A percentile compares a stretch with the other conserved stretches of the same genome.
Conservation (phyloP, 352 stramenopile species). For the Halophytophthora polymorphica region DNA sequence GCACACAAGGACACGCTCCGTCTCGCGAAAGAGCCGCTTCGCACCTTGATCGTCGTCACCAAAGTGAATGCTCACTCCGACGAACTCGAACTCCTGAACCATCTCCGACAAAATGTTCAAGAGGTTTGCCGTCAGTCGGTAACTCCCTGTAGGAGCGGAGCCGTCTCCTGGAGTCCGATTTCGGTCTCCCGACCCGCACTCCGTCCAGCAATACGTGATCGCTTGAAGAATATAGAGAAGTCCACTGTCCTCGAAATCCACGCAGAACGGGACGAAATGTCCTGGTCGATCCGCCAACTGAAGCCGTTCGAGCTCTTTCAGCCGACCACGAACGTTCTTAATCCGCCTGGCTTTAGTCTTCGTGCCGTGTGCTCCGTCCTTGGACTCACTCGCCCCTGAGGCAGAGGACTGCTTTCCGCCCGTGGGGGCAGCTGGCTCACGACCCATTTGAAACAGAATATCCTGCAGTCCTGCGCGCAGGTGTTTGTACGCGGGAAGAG, state of each 20-base stretch:
- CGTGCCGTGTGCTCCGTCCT: slow-evolving; percentile 4
- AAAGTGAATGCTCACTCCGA: slow-evolving; percentile 21
- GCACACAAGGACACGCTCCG: slow-evolving; percentile 18
- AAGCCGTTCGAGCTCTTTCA: slow-evolving; percentile 39
- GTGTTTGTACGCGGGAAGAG: slow-evolving; percentile 47
- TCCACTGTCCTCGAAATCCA: slow-evolving; percentile 53
- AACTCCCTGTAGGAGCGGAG: neutral
- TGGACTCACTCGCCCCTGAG: slow-evolving; percentile 3
- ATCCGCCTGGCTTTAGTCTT: slow-evolving; percentile 52
- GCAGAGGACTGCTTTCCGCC: slow-evolving; percentile 10
- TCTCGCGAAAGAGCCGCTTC: slow-evolving; percentile 22
- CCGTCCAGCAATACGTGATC: slow-evolving; percentile 18
- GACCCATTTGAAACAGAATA: slow-evolving; percentile 38
- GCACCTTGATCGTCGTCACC: slow-evolving; percentile 14
- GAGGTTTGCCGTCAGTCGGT: slow-evolving; percentile 21
- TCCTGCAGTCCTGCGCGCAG: slow-evolving; percentile 42
- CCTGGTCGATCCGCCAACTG: slow-evolving; percentile 35
- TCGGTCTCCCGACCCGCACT: slow-evolving; percentile 3
- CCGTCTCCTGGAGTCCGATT: neutral
- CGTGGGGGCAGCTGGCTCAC: slow-evolving; percentile 14
- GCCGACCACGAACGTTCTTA: slow-evolving; percentile 53
- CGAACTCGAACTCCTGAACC: slow-evolving; percentile 40
- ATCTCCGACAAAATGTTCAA: slow-evolving; percentile 30
- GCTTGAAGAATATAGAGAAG: slow-evolving; percentile 33
- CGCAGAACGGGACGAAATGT: slow-evolving; percentile 60